These are phyloP conservation scores for Domatiomyces globalis DNA, from an alignment of 2,329 filamentous ascomycete genomes.

Conservation along the genomic window DNA sequence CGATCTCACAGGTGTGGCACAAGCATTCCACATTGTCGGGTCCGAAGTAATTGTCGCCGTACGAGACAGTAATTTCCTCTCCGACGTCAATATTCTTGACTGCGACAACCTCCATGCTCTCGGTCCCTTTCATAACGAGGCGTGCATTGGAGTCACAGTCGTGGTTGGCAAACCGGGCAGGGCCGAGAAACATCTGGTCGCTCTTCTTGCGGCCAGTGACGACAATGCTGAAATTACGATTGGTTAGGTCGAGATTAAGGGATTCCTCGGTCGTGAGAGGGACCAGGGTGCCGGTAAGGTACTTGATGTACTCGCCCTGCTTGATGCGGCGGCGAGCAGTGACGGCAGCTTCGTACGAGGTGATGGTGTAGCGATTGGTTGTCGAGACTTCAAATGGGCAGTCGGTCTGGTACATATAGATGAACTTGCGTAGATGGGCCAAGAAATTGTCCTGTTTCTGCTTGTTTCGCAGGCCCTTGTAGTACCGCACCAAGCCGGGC, in stretches of 20 bases:
- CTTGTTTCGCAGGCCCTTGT: slow-evolving; percentile 51
- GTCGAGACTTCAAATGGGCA: slow-evolving; percentile 88
- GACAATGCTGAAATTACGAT: slow-evolving; percentile 94
- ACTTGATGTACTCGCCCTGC: slow-evolving; percentile 76
- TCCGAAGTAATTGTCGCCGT: slow-evolving; percentile 92
- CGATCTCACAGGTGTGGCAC: slow-evolving; percentile 70
- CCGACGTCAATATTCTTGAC: slow-evolving; percentile 67
- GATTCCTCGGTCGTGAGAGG: slow-evolving; percentile 88
- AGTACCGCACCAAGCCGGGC: slow-evolving; percentile 59
- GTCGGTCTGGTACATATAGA: slow-evolving; percentile 83
- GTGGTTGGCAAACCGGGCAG: slow-evolving; percentile 92
- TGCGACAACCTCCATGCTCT: slow-evolving; percentile 84
- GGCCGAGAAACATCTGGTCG: slow-evolving; percentile 83
- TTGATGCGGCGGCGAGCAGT: slow-evolving; percentile 66
- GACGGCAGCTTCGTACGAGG: slow-evolving; percentile 74
- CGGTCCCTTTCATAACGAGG: slow-evolving; percentile 66
- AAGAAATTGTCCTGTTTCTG: slow-evolving; percentile 78
- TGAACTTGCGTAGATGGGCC: slow-evolving; percentile 74
- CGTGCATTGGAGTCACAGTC: slow-evolving; percentile 88
- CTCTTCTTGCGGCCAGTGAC: slow-evolving; percentile 85
- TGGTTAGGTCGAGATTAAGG: slow-evolving; percentile 58
- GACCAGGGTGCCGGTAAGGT: slow-evolving; percentile 81
- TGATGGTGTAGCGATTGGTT: slow-evolving; percentile 90
- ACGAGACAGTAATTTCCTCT: slow-evolving; percentile 93
- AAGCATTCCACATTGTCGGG: slow-evolving; percentile 89